phyloP scores from a whole-genome alignment of 225 moss, liverwort and hornwort species.

The Pseudisothecium myosuroides region DNA sequence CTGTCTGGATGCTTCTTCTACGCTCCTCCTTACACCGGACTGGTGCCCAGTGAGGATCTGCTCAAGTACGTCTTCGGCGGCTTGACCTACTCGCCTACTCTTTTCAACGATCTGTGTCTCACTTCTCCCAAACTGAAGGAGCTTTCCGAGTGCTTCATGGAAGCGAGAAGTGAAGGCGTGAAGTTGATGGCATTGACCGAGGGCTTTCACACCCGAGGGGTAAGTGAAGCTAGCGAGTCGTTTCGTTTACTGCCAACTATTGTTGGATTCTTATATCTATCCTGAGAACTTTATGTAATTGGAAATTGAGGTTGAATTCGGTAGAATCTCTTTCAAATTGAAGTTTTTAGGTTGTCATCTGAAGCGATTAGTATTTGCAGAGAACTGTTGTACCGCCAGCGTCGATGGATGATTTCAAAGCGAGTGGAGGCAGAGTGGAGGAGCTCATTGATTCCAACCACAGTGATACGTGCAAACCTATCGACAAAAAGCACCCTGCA shows the following conservation, averaged over 20 bases:
- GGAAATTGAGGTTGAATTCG: neutral
- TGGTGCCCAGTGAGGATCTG: slow-evolving; percentile 4
- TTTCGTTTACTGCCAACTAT: too few relatives aligned
- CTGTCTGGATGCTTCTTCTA: slow-evolving; percentile 27
- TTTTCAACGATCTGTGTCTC: neutral
- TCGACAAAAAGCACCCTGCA: neutral
- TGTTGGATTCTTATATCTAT: neutral
- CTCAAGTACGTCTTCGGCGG: slow-evolving; percentile 22
- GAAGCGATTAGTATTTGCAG: neutral
- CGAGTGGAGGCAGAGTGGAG: neutral
- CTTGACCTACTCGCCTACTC: neutral
- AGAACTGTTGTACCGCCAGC: neutral
- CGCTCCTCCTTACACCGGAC: slow-evolving; percentile 5
- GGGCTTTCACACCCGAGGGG: slow-evolving; percentile 11
- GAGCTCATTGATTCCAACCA: neutral
- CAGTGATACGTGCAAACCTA: neutral
- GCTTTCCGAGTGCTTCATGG: neutral
- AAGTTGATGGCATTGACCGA: slow-evolving; percentile 14
- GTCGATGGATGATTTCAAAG: neutral
- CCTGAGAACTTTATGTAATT: neutral
- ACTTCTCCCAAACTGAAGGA: neutral
- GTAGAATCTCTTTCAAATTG: neutral
- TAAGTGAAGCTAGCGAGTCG: neutral
- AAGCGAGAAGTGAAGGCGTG: neutral
- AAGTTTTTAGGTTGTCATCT: neutral